A percentile compares a stretch with the other conserved stretches of the same genome.
Evolutionary conservation across 768 basidiomycete genomes (phyloP).

Genomic region (Termitomyces sp.): DNA sequence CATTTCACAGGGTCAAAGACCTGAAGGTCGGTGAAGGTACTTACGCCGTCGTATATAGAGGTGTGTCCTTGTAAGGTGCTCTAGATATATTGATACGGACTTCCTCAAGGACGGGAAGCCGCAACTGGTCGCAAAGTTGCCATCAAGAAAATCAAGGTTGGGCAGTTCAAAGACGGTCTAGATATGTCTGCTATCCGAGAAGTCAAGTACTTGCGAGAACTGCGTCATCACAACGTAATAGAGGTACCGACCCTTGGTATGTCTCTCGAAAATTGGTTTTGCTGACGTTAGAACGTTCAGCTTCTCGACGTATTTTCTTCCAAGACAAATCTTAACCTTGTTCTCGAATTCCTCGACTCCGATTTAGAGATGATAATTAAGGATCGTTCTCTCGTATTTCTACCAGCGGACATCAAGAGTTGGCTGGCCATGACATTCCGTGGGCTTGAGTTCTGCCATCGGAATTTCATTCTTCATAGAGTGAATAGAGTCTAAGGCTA

Average conservation of each 20-base stretch:
- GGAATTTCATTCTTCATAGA: conserved; percentile 90
- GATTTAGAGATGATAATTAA: conserved; percentile 97
- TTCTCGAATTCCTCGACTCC: conserved; percentile 92
- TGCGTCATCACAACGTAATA: conserved; percentile 93
- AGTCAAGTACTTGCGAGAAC: conserved; percentile 93
- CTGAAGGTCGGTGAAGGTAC: conserved; percentile 87
- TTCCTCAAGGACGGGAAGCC: conserved; percentile 57
- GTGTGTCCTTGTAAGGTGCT: conserved; percentile 29
- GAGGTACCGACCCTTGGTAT: conserved; percentile 45
- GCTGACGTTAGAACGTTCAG: conserved; percentile 31
- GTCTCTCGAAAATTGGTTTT: neutral
- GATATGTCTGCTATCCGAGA: conserved; percentile 99
- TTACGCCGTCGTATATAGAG: conserved; percentile 94
- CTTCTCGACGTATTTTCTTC: conserved; percentile 95
- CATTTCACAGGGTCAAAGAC: conserved; percentile 60
- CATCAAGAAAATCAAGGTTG: conserved; percentile 97
- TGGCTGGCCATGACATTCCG: conserved; percentile 99
- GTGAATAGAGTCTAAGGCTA: conserved; percentile 35
- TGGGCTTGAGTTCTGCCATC: conserved; percentile 96
- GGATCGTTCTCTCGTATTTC: conserved; percentile 86
- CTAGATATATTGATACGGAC: neutral
- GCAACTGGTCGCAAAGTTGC: conserved; percentile 81
- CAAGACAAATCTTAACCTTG: conserved; percentile 94
- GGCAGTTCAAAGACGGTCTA: conserved; percentile 94
- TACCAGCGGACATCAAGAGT: conserved; percentile 94